Evolutionary conservation across 2,329 filamentous ascomycete genomes (phyloP), one percentile per base, ranked within the genome.

Genomic region (Epicoccum sorghinum): DNA sequence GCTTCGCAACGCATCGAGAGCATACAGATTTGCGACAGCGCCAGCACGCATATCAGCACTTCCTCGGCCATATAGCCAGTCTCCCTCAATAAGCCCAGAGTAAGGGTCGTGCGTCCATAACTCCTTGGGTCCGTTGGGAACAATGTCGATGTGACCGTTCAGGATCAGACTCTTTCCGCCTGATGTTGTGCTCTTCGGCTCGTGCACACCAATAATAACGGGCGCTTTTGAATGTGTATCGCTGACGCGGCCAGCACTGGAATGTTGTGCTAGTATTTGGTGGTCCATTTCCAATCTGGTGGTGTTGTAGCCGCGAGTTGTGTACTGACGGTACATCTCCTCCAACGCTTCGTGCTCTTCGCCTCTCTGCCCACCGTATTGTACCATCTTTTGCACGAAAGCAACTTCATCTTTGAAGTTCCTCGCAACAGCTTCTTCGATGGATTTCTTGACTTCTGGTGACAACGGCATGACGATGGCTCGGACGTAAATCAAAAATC

Each of bases 71-170:
- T 65, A 65, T 5, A 65, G 23, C 58, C 60, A 61, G 39, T 65
- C 62, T 12, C 57, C 60, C 35, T 65, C 60, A 18, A 64, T 63
- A 5, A 57, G 27, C 4, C 58, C 60, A 13, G 55, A 59, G 38
- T 63, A 65, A 1, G 62, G 62, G 14, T 59, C 48, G 23, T 60
- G 52, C 10, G 58, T 62, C 62, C 62, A 65, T 1, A 65, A 43
- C 18, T 64, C 62, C 12, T 41, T 40, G 0, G 62, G 62, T 10
- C 62, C 62, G 9, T 54, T 59, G 3, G 62, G 62, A 12, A 65
- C 62, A 3, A 65, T 58, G 22, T 65, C 62, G 37, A 65, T 61
- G 18, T 65, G 62, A 0, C 59, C 58, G 23, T 65, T 65, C 29
- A 65, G 18, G 6, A 65, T 64, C 9, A 65, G 40, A 30, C 62